Percentiles rank a stretch among this genome's conserved stretches.
Evolutionary conservation across 805 yeast genomes (phyloP).

Genomic region (Metschnikowia corniflorae): DNA sequence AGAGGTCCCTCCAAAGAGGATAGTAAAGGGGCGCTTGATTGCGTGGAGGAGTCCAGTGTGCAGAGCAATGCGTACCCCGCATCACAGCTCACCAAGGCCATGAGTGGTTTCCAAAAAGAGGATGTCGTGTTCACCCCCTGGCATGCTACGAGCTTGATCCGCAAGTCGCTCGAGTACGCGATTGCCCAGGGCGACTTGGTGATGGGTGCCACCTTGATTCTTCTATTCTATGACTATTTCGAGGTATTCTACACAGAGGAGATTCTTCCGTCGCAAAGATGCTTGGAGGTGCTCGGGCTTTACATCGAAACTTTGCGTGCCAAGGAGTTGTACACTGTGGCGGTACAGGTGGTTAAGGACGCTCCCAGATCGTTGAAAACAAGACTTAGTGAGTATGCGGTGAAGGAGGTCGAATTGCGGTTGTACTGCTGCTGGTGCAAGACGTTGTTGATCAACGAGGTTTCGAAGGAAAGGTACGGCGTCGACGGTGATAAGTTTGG

Average conservation of each 20-base stretch:
- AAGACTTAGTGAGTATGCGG: slow-evolving; percentile 30
- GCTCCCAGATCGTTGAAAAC: slow-evolving; percentile 30
- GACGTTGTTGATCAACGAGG: slow-evolving; percentile 56
- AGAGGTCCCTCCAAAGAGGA: neutral
- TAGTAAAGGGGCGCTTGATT: slow-evolving; percentile 10
- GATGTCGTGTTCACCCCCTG: slow-evolving; percentile 43
- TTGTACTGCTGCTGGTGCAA: slow-evolving; percentile 63
- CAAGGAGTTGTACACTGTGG: slow-evolving; percentile 49
- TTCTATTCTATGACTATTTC: slow-evolving; percentile 45
- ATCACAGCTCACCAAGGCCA: slow-evolving; percentile 27
- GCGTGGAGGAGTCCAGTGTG: slow-evolving; percentile 18
- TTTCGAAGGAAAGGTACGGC: slow-evolving; percentile 37
- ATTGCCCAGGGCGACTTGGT: slow-evolving; percentile 61
- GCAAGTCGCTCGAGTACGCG: slow-evolving; percentile 52
- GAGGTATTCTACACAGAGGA: slow-evolving; percentile 5
- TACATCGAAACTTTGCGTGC: slow-evolving; percentile 55
- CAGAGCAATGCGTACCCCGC: slow-evolving; percentile 12
- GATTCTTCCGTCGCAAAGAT: slow-evolving; percentile 23
- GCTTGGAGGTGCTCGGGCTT: slow-evolving; percentile 53
- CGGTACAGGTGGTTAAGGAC: slow-evolving; percentile 52
- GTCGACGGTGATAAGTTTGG: slow-evolving; percentile 45
- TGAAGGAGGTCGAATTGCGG: slow-evolving; percentile 34
- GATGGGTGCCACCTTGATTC: slow-evolving; percentile 53
- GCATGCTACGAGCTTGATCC: slow-evolving; percentile 49
- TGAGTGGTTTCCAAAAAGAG: slow-evolving; percentile 9